phyloP scores from a whole-genome alignment of 148 eudicot species.

The Amaranthus palmeri region DNA sequence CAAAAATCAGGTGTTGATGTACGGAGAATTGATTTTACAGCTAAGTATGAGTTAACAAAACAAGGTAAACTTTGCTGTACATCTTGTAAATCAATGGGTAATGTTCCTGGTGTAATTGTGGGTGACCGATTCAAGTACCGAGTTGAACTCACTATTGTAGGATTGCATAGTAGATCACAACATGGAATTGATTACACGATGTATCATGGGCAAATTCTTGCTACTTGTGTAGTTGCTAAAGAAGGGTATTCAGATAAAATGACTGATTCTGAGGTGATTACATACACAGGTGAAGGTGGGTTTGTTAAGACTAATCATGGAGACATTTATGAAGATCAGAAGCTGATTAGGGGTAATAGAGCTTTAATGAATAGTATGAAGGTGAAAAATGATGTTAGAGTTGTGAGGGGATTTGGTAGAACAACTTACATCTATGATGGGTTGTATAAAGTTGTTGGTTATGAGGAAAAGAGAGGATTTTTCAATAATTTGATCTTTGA shows the following conservation, averaged over 20 bases:
- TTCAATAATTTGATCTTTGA: slow-evolving; percentile 32
- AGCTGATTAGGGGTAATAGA: slow-evolving; percentile 41
- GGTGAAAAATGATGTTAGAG: slow-evolving; percentile 37
- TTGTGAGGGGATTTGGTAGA: slow-evolving; percentile 27
- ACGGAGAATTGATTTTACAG: background rate
- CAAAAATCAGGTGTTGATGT: background rate
- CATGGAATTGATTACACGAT: slow-evolving; percentile 38
- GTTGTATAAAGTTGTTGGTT: slow-evolving; percentile 30
- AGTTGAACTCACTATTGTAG: slow-evolving; percentile 38
- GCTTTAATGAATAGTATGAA: slow-evolving; percentile 51
- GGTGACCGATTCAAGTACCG: slow-evolving; percentile 43
- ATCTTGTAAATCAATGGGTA: background rate
- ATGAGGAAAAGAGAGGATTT: slow-evolving; percentile 11
- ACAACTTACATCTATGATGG: slow-evolving; percentile 41
- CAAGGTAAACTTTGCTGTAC: background rate
- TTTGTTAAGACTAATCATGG: background rate
- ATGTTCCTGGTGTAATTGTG: slow-evolving; percentile 34
- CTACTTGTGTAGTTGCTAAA: slow-evolving; percentile 44
- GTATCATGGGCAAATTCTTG: slow-evolving; percentile 20
- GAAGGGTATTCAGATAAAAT: slow-evolving; percentile 35
- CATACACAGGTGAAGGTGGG: slow-evolving; percentile 51
- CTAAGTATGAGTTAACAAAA: slow-evolving; percentile 1
- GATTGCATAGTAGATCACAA: slow-evolving; percentile 35
- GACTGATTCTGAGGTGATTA: slow-evolving; percentile 18
- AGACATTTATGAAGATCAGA: slow-evolving; percentile 34